phyloP scores from a whole-genome alignment of 2,329 filamentous ascomycete species.

The Onygenales sp. region DNA sequence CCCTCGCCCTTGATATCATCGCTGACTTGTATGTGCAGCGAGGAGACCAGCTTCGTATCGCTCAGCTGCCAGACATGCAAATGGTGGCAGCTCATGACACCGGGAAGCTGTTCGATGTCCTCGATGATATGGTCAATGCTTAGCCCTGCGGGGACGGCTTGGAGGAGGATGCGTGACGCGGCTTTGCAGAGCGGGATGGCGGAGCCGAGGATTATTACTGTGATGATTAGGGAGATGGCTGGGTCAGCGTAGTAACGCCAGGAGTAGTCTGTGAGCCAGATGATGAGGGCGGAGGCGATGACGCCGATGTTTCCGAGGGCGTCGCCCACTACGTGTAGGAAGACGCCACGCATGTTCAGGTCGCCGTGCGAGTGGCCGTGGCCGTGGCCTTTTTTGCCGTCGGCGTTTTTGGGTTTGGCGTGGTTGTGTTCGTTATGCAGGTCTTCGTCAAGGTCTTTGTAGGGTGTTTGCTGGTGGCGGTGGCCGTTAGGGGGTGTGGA shows the following conservation, averaged over 20 bases:
- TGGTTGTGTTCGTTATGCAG: slow-evolving; percentile 70
- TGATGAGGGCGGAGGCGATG: slow-evolving; percentile 61
- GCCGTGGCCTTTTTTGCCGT: slow-evolving; percentile 43
- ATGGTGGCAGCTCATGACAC: slow-evolving; percentile 86
- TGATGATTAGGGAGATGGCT: slow-evolving; percentile 87
- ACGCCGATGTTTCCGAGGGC: slow-evolving; percentile 40
- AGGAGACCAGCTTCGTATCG: slow-evolving; percentile 88
- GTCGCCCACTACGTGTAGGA: slow-evolving; percentile 50
- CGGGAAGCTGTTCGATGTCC: slow-evolving; percentile 76
- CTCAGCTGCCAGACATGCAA: slow-evolving; percentile 97
- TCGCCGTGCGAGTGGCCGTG: slow-evolving; percentile 42
- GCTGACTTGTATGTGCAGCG: slow-evolving; percentile 82
- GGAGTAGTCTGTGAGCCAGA: slow-evolving; percentile 78
- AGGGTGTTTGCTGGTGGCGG: slow-evolving; percentile 6
- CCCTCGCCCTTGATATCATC: slow-evolving; percentile 81
- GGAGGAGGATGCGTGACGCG: slow-evolving; percentile 69
- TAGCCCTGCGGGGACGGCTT: slow-evolving; percentile 85
- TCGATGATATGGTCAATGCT: slow-evolving; percentile 82
- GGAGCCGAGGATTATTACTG: slow-evolving; percentile 55
- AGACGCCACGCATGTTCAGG: slow-evolving; percentile 82
- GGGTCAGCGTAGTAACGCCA: slow-evolving; percentile 87
- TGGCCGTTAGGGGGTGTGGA: slow-evolving; percentile 25
- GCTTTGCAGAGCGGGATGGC: slow-evolving; percentile 44
- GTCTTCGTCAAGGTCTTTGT: slow-evolving; percentile 20
- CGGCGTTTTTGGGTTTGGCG: slow-evolving; percentile 54